Evolutionary conservation across 768 basidiomycete genomes (phyloP), one percentile per base, ranked within the genome.

Genomic region (Cantharellus anzutake): DNA sequence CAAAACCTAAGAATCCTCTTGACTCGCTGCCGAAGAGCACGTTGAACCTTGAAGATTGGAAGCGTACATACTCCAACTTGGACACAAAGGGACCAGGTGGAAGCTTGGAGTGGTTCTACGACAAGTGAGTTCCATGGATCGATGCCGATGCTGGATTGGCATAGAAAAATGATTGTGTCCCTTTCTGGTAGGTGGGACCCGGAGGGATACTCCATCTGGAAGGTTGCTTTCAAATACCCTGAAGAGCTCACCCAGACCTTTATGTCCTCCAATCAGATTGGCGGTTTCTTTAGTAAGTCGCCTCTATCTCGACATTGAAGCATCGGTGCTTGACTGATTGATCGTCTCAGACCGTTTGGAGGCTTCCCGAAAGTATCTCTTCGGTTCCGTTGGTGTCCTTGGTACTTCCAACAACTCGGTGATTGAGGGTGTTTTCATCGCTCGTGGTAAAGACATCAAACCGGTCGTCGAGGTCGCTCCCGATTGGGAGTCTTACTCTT

Each of bases 171-270:
- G 11, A 5, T 59, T 50, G 29, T 58, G 57, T 38, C 20, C 59
- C 7, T 4, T 55, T 7, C 35, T 37, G 35, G 0, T 63, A 93
- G 91, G 76, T 88, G 80, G 71, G 92, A 97, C 76, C 73, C 78
- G 64, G 80, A 82, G 62, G 91, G 93, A 37, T 96, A 81, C 82
- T 93, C 90, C 63, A 71, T 82, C 69, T 93, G 87, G 86, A 79
- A 86, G 60, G 82, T 91, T 59, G 87, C 90, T 75, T 99, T 88
- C 83, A 96, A 94, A 76, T 98, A 94, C 81, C 87, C 87, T 73
- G 76, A 82, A 29, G 93, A 96, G 72, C 82, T 97, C 63, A 91
- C 91, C 29, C 81, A 82, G 71, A 79, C 79, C 58, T 97, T 89
- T 80, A 97, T 90, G 92, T 92, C 89, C 61, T 79, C 81, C 63